These are phyloP conservation scores for Adenanthera pavonina DNA, from an alignment of 306 rosid genomes.

Conservation along the genomic window DNA sequence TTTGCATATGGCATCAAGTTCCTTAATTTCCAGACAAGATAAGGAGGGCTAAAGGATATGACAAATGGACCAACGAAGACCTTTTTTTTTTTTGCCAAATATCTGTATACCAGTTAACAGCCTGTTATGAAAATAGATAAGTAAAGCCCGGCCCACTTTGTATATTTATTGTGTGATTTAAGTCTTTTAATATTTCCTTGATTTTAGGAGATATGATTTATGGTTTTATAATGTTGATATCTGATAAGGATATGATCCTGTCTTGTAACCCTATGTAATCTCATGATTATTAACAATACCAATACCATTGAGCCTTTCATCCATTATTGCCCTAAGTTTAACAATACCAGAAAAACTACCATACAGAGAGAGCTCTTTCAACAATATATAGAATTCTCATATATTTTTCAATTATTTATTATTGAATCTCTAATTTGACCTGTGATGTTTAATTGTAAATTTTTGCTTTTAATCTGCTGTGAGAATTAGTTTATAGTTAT, in stretches of 20 bases:
- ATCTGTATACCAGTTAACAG: background rate
- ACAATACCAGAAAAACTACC: background rate
- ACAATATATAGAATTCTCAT: background rate
- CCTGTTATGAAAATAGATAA: no score
- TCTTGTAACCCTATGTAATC: no score
- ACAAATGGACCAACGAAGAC: background rate
- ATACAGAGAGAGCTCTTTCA: background rate
- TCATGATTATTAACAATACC: no score
- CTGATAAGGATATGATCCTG: no score
- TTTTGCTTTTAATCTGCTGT: background rate
- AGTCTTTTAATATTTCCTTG: no score
- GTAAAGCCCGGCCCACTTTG: no score
- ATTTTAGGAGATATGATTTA: no score
- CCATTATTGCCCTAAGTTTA: no score
- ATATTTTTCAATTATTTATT: background rate
- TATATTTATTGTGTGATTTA: no score
- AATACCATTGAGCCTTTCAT: no score
- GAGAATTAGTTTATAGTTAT: background rate
- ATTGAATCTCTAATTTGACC: background rate
- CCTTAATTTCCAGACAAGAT: constrained; percentile 71
- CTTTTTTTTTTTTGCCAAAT: background rate
- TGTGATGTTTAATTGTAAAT: background rate
- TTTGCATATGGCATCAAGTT: constrained; percentile 72
- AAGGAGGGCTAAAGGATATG: background rate
- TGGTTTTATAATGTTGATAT: no score